Conservation (phyloP, 306 rosid species). For the Arachis stenosperma region DNA sequence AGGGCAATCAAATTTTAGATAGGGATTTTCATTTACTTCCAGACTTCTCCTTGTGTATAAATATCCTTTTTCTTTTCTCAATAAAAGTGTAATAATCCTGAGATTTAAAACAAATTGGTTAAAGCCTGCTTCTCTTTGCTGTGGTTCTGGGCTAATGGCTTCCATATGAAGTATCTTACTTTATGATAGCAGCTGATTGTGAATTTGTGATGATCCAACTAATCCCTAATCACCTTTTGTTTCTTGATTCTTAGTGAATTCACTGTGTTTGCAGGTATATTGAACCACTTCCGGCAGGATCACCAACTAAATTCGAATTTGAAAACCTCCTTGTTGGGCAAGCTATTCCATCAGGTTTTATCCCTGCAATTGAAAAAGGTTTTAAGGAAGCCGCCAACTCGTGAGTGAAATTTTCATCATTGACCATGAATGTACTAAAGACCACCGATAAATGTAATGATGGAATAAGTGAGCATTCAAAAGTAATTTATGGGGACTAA, state of each 20-base stretch:
- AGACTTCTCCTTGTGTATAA: not conserved
- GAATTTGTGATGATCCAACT: conserved; percentile 1
- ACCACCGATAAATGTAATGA: too few relatives aligned
- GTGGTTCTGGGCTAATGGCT: conserved; percentile 13
- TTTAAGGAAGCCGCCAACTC: conserved; percentile 97
- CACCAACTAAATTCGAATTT: conserved; percentile 84
- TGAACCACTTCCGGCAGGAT: conserved; percentile 87
- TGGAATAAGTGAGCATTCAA: too few relatives aligned
- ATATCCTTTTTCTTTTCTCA: too few relatives aligned
- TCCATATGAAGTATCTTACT: not conserved
- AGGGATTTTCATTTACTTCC: not conserved
- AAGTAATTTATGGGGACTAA: too few relatives aligned
- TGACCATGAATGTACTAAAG: conserved; percentile 4
- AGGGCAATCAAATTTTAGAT: not conserved
- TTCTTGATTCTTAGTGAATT: conserved; percentile 19
- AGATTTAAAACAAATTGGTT: not conserved
- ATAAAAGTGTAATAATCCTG: not conserved
- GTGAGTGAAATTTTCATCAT: conserved; percentile 52
- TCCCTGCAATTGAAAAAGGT: conserved; percentile 98
- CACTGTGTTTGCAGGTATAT: conserved; percentile 63
- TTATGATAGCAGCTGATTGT: not conserved
- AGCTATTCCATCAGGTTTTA: conserved; percentile 90
- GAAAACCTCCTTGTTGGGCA: conserved; percentile 95
- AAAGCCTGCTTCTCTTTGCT: not conserved
- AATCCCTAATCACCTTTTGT: conserved; percentile 4